Percentiles rank a stretch among this genome's conserved stretches.
Conservation (phyloP, 78 protist species). For the Bodo saltans region DNA sequence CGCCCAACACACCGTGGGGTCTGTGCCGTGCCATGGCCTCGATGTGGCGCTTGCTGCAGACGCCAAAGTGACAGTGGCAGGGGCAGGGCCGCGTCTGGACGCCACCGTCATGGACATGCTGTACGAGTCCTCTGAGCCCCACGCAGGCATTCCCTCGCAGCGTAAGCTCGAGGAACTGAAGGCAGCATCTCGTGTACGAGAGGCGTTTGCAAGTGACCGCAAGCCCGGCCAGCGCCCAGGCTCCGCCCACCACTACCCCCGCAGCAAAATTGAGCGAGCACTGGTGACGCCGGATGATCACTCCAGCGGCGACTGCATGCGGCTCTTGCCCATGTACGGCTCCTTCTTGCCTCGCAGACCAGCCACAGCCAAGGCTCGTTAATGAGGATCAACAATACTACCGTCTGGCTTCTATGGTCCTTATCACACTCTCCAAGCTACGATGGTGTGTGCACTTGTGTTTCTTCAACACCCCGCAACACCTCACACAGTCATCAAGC, state of each 20-base stretch:
- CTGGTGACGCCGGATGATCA: background rate
- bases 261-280: background rate
- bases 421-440: no score
- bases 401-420: no score
- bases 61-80: background rate
- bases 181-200: background rate
- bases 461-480: no score
- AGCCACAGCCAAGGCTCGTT: no score
- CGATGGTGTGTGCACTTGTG: no score
- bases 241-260: background rate
- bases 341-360: background rate
- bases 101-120: background rate
- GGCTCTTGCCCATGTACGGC: background rate
- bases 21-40: background rate
- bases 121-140: background rate
- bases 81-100: background rate
- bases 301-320: background rate
- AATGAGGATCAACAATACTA: no score
- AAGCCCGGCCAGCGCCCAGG: no score
- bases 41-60: background rate
- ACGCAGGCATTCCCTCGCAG: background rate
- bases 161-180: background rate
- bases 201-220: background rate
- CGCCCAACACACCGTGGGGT: background rate
- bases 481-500: no score